Percentiles rank a stretch among this genome's conserved stretches.
These are phyloP conservation scores for Fimicolochytrium jonesii DNA, from an alignment of 192 early-diverging fungal genomes.

Conservation along the genomic window DNA sequence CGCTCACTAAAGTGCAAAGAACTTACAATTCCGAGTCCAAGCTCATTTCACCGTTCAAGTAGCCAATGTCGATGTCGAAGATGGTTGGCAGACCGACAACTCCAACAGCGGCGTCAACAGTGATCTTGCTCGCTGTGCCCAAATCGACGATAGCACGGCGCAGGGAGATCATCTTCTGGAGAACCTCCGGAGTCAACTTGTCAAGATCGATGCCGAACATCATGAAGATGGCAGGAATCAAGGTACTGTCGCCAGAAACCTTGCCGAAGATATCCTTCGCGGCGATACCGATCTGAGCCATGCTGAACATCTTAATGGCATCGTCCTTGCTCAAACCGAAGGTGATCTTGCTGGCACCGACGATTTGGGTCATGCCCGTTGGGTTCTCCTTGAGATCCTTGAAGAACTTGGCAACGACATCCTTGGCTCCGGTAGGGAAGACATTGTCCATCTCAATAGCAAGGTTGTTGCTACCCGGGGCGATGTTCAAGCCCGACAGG, in stretches of 20 bases:
- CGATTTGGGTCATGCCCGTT: slow-evolving; percentile 1
- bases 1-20: no score
- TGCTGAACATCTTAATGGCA: slow-evolving; percentile 18
- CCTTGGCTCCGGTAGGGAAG: slow-evolving; percentile 10
- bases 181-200: slow-evolving; percentile 2
- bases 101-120: slow-evolving; percentile 4
- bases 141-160: slow-evolving; percentile 6
- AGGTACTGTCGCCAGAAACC: background rate
- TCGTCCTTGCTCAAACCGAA: slow-evolving; percentile 25
- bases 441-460: slow-evolving; percentile 7
- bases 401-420: slow-evolving; percentile 20
- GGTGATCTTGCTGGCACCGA: slow-evolving; percentile 9
- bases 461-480: slow-evolving; percentile 20
- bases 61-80: slow-evolving; percentile 20
- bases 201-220: slow-evolving; percentile 11
- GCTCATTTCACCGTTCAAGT: no score
- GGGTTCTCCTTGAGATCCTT: slow-evolving; percentile 6
- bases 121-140: slow-evolving; percentile 16
- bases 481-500: slow-evolving; percentile 1
- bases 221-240: no score
- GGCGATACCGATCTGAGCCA: slow-evolving; percentile 5
- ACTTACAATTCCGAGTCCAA: no score
- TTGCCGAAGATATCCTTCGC: slow-evolving; percentile 17
- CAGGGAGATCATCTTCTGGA: slow-evolving; percentile 14
- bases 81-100: slow-evolving; percentile 1